Base-by-base conservation (phyloP, 2,329 filamentous ascomycete species). In the Fusarium longipes region DNA sequence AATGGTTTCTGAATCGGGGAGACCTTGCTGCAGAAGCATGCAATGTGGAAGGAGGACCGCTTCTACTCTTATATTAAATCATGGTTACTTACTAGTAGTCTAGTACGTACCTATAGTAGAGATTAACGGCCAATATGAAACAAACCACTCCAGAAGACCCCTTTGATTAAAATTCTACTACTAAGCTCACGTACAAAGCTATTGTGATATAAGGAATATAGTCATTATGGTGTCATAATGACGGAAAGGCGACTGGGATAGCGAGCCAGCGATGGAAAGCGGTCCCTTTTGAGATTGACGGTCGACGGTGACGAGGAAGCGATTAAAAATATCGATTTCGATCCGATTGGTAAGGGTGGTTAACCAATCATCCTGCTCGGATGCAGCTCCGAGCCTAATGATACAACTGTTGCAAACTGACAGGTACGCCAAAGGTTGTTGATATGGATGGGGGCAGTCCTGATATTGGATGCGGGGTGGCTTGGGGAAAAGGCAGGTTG, bases 151-250 rank as follows among this genome's bases (percentile, higher is more conserved):
- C 17, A 25, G 30, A 14, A 12, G 17, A 27, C 38, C 18, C 10
- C 22, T 24, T 18, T 15, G 30, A 27, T 48, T 20, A 38, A 48
- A 35, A 18, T 22, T 15, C 17, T n/a, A 20, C 17, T 6, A 11
- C 25, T 35, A 25, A 48, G 12, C n/a, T 48, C 43, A 22, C 12
- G 11, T 11, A 22, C 18, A 27, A 14, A 18, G 39, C 20, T 42
- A 17, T 33, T 20, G 12, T 25, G 17, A 36, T 10, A 25, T 10
- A 17, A n/a, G 27, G 20, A 12, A 14, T 17, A 18, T 2, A 15
- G 17, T 47, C 57, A 40, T 53, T 47, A 3, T 36, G 27, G 20
- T 57, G 38, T 64, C 59, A 59, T 64, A 2, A 49, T 63, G 42
- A 64, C 32, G 30, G 17, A 25, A 20, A 22, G 53, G 53, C 24